phyloP scores from a whole-genome alignment of 2,329 filamentous ascomycete species.

The Colletotrichum lini region DNA sequence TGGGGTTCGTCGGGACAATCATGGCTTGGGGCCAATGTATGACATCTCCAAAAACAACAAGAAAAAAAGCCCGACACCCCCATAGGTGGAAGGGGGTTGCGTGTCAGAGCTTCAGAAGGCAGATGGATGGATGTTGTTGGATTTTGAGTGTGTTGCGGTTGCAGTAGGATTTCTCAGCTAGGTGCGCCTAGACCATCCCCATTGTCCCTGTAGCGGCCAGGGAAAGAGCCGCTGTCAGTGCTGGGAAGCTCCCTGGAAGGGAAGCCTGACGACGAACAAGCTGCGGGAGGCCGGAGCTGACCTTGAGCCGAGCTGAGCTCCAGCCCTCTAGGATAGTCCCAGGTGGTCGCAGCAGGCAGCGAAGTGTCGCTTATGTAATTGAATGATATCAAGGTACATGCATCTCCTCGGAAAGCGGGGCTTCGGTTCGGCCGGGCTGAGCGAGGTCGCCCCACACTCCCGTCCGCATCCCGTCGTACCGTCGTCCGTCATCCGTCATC shows the following conservation, averaged over 20 bases:
- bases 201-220: background rate
- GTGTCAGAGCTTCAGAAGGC: too few relatives aligned
- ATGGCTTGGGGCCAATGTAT: too few relatives aligned
- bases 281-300: background rate
- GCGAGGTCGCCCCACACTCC: slow-evolving; percentile 11
- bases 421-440: slow-evolving; percentile 26
- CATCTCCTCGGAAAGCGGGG: slow-evolving; percentile 9
- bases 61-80: too few relatives aligned
- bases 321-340: background rate
- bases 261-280: background rate
- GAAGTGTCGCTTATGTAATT: background rate
- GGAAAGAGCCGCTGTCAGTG: slow-evolving; percentile 13
- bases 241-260: slow-evolving; percentile 1
- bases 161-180: too few relatives aligned
- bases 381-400: background rate
- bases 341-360: background rate
- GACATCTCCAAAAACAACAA: too few relatives aligned
- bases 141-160: too few relatives aligned
- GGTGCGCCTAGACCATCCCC: too few relatives aligned
- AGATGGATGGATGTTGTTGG: too few relatives aligned
- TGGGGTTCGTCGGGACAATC: too few relatives aligned
- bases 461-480: slow-evolving; percentile 14
- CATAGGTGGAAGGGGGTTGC: too few relatives aligned
- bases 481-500: background rate
- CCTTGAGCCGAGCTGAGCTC: background rate